phyloP scores from a whole-genome alignment of 2,329 filamentous ascomycete genomes.

The Ophiostoma montium region DNA sequence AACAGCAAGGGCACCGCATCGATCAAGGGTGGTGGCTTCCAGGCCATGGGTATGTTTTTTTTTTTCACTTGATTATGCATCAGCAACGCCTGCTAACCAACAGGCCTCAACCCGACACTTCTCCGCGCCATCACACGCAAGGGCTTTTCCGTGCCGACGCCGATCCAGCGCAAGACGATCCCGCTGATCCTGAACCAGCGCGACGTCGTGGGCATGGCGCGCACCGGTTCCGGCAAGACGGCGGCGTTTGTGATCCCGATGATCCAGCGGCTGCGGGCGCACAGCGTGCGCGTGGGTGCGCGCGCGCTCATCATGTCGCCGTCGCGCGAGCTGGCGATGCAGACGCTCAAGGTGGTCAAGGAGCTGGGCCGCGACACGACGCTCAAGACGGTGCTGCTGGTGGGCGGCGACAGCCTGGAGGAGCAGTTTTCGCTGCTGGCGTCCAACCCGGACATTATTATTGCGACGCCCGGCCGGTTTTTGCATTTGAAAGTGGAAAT shows the following conservation, averaged over 20 bases:
- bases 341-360: constrained; percentile 93
- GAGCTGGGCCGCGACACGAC: constrained; percentile 85
- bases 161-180: constrained; percentile 94
- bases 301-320: constrained; percentile 82
- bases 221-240: constrained; percentile 97
- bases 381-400: constrained; percentile 74
- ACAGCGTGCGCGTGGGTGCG: constrained; percentile 75
- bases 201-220: constrained; percentile 97
- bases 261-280: constrained; percentile 83
- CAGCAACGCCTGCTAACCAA: no score
- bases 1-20: constrained; percentile 73
- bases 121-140: constrained; percentile 86
- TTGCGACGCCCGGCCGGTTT: constrained; percentile 92
- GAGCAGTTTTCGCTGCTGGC: constrained; percentile 92
- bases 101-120: constrained; percentile 60
- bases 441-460: constrained; percentile 90
- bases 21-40: constrained; percentile 94
- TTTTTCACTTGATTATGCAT: no score
- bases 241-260: constrained; percentile 97
- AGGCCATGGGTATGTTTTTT: constrained; percentile 59
- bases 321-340: constrained; percentile 83
- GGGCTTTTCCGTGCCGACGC: constrained; percentile 90
- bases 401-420: constrained; percentile 89
- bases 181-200: constrained; percentile 77
- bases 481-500: constrained; percentile 96